Conservation (phyloP, 73 alveolate genomes). For the Symbiodinium natans region DNA sequence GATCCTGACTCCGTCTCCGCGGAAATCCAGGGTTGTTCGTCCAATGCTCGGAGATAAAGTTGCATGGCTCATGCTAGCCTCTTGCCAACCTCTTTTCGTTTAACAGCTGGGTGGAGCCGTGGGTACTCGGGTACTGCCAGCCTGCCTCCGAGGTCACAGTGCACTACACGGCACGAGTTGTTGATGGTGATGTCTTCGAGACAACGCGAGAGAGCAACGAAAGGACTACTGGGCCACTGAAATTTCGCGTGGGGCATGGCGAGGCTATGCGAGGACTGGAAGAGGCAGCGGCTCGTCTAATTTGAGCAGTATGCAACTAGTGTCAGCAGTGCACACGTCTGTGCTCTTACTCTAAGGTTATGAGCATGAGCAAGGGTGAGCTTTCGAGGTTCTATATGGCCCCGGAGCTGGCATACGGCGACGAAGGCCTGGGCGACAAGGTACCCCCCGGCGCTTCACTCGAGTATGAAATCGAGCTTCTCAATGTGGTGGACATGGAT, state of each 20-base stretch:
- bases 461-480: conserved; percentile 65
- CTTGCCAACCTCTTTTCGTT: not conserved
- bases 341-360: not conserved
- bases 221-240: not conserved
- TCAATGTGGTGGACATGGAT: conserved; percentile 72
- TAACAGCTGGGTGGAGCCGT: not conserved
- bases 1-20: conserved; percentile 64
- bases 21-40: conserved; percentile 41
- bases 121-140: not conserved
- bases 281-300: conserved; percentile 40
- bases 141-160: conserved; percentile 28
- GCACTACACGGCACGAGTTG: conserved; percentile 51
- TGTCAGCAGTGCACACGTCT: too few relatives aligned
- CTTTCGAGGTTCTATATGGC: conserved; percentile 43
- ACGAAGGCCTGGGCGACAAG: not conserved
- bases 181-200: not conserved
- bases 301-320: not conserved
- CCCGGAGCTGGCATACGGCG: conserved; percentile 81
- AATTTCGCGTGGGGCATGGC: conserved; percentile 19
- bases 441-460: conserved; percentile 50
- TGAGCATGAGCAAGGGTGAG: conserved; percentile 83
- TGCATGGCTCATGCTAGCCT: not conserved
- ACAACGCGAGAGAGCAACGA: not conserved
- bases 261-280: conserved; percentile 46
- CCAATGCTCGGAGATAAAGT: conserved; percentile 67